These are phyloP conservation scores for Phycomyces blakesleeanus DNA, from an alignment of 192 early-diverging fungal genomes.

Conservation along the genomic window DNA sequence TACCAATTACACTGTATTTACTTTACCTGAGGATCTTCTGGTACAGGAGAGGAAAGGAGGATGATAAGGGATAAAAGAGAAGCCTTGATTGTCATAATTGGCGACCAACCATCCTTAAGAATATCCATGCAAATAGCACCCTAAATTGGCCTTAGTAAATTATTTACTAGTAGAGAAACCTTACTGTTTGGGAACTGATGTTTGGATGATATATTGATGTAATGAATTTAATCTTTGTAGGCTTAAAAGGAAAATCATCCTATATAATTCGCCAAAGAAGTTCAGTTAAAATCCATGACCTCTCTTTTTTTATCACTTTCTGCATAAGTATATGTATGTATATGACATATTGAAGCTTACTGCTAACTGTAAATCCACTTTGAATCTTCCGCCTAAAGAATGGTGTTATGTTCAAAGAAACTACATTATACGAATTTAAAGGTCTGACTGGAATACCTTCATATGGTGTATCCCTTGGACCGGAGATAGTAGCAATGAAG, in stretches of 20 bases:
- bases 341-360: too few species aligned
- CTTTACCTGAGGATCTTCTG: conserved; percentile 49
- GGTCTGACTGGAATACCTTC: conserved; percentile 15
- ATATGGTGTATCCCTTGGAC: conserved; percentile 27
- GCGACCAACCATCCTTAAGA: conserved; percentile 76
- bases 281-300: too few species aligned
- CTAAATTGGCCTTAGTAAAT: neutral
- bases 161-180: neutral
- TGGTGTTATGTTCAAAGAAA: too few species aligned
- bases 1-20: neutral
- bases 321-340: too few species aligned
- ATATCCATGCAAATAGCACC: conserved; percentile 47
- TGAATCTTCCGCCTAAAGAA: conserved; percentile 16
- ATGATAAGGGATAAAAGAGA: conserved; percentile 48
- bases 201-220: conserved; percentile 54
- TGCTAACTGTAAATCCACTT: conserved; percentile 7
- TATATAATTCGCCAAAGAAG: too few species aligned
- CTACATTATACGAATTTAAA: too few species aligned
- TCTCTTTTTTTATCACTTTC: too few species aligned
- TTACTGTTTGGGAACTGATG: conserved; percentile 50
- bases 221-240: conserved; percentile 52
- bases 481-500: conserved; percentile 10
- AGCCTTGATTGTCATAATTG: conserved; percentile 57
- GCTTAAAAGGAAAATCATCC: conserved; percentile 44
- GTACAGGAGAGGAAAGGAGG: conserved; percentile 46